Evolutionary conservation across 2,329 filamentous ascomycete species (phyloP), one percentile per base, ranked within the genome.

Genomic region (Nemania sp.): DNA sequence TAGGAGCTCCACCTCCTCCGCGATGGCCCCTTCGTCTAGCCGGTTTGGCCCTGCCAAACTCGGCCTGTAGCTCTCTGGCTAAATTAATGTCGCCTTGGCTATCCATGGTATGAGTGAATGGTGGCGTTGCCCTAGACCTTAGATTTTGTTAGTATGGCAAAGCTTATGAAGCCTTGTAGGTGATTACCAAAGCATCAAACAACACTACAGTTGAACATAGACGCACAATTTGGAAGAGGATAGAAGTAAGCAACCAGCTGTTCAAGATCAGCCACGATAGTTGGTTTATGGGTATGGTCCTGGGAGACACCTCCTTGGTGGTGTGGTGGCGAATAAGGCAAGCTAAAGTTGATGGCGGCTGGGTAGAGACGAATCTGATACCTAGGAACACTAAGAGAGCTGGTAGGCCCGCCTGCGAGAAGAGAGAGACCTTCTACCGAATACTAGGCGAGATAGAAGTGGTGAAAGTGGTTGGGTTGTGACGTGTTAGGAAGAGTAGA

Each of bases 1-100:
- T 29, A 38, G 13, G 3, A 26, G 27, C 22, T 2, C 20, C 35
- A 2, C 35, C 47, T 7, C 49, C 49, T 13, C 49, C 51, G 20
- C 10, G 27, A 24, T 41, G 54, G 4, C 58, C 29, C 20, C 38
- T 47, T 35, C 13, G 38, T 22, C 22, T 61, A 1, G 62, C 13
- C 1, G 10, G 10, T 22, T 70, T 62, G 3, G 59, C 8, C 11
- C 20, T 43, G 13, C 32, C 18, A 11, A 71, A 70, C 7, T 67
- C 53, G 2, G 67, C 58, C 18, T 61, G 67, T 1, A 71, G 53
- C 52, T 62, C 29, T n/a, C 32, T 63, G 13, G 70, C 70, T 8
- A 71, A 10, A 8, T 45, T 29, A 5, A 70, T 18, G 29, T 71
- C 70, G 2, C 70, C 70, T 26, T 8, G 51, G 41, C 27, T 8